phyloP scores from a whole-genome alignment of 2,329 filamentous ascomycete species.

The Penicillium rolfsii region DNA sequence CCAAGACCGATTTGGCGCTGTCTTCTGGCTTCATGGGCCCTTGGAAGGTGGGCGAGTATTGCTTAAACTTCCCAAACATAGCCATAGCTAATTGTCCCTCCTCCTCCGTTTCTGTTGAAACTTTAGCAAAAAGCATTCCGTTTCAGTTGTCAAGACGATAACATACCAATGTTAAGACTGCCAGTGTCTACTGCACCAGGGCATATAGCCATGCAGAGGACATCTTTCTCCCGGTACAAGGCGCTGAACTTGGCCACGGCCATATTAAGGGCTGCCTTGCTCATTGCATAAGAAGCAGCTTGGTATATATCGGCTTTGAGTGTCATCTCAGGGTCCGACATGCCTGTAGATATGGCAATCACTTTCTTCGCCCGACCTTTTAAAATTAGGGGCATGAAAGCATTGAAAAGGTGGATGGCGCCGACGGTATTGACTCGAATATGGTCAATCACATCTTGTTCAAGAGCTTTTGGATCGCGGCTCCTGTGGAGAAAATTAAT shows the following conservation, averaged over 20 bases:
- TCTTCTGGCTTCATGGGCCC: neutral
- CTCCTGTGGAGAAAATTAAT: constrained; percentile 31
- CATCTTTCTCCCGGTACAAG: constrained; percentile 54
- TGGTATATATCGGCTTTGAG: constrained; percentile 42
- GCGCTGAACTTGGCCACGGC: constrained; percentile 58
- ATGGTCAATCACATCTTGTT: constrained; percentile 35
- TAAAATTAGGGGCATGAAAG: constrained; percentile 57
- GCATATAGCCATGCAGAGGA: constrained; percentile 57
- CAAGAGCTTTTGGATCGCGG: constrained; percentile 40
- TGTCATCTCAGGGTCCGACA: constrained; percentile 53
- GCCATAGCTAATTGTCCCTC: neutral
- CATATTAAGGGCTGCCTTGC: constrained; percentile 59
- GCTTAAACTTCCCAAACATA: neutral
- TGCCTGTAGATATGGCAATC: constrained; percentile 54
- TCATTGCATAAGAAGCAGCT: constrained; percentile 50
- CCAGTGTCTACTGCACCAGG: constrained; percentile 57
- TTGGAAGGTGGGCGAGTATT: neutral
- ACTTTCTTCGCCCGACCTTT: constrained; percentile 59
- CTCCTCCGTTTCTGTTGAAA: neutral
- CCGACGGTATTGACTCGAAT: constrained; percentile 57
- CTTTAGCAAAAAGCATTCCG: neutral
- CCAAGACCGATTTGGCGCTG: neutral
- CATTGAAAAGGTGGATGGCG: constrained; percentile 57
- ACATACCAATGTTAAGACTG: constrained; percentile 13
- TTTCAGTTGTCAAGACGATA: neutral